A percentile compares a stretch with the other conserved stretches of the same genome.
Evolutionary conservation across 2,329 filamentous ascomycete genomes (phyloP).

Genomic region (Bertia moriformis): DNA sequence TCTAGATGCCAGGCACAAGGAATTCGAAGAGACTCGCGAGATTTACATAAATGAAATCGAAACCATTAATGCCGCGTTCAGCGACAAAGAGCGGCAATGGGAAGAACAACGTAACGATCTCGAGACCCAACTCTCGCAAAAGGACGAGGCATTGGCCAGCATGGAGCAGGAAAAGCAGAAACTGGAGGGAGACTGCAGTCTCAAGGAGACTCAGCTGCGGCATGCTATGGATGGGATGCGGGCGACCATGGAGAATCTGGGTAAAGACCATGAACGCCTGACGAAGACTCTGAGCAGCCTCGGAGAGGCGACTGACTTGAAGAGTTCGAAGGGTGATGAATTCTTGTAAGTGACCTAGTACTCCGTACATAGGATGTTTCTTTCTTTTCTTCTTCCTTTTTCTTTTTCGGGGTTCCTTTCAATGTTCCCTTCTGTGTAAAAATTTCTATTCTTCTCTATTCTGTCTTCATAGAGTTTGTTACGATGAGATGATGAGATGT

Average conservation of each 20-base stretch:
- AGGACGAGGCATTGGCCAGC: slow-evolving; percentile 15
- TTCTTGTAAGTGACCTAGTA: slow-evolving; percentile 29
- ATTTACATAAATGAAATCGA: slow-evolving; percentile 14
- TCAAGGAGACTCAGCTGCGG: slow-evolving; percentile 11
- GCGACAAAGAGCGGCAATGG: not conserved
- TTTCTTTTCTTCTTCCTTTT: not conserved
- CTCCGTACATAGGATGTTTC: not conserved
- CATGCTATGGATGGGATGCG: slow-evolving; percentile 12
- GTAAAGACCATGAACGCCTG: slow-evolving; percentile 4
- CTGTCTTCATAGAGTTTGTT: slow-evolving; percentile 3
- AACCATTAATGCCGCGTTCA: slow-evolving; percentile 6
- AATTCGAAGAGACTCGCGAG: slow-evolving; percentile 19
- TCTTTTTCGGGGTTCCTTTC: slow-evolving; percentile 4
- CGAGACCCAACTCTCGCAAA: slow-evolving; percentile 9
- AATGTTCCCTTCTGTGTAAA: slow-evolving; percentile 5
- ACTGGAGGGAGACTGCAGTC: slow-evolving; percentile 8
- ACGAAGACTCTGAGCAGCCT: slow-evolving; percentile 22
- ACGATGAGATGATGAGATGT: slow-evolving; percentile 6
- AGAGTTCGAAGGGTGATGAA: slow-evolving; percentile 27
- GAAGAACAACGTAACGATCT: not conserved
- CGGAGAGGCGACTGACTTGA: slow-evolving; percentile 33
- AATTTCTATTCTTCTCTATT: slow-evolving; percentile 4
- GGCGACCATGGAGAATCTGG: slow-evolving; percentile 7
- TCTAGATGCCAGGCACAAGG: slow-evolving; percentile 5
- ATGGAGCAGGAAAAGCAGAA: slow-evolving; percentile 17